These are phyloP conservation scores for Claviceps sp. DNA, from an alignment of 2,329 filamentous ascomycete genomes.

Conservation along the genomic window DNA sequence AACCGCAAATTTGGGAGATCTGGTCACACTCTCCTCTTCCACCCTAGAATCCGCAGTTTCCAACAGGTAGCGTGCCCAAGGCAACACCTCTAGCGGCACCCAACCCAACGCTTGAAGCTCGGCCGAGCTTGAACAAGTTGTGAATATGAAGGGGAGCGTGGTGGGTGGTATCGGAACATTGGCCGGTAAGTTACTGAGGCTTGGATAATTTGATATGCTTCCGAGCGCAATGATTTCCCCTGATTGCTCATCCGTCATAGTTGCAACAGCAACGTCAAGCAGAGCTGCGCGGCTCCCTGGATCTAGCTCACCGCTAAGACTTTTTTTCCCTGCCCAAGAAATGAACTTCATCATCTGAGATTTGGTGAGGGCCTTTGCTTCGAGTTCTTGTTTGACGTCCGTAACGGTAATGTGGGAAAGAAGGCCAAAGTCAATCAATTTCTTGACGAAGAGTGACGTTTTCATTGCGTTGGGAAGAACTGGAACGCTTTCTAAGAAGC, in stretches of 20 bases:
- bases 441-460: conserved; percentile 61
- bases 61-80: conserved; percentile 77
- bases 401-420: conserved; percentile 77
- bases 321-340: conserved; percentile 66
- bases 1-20: conserved; percentile 58
- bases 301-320: conserved; percentile 60
- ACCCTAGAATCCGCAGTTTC: conserved; percentile 46
- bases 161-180: conserved; percentile 66
- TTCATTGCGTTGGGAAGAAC: conserved; percentile 68
- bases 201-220: conserved; percentile 62
- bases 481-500: conserved; percentile 80
- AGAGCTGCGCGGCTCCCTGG: conserved; percentile 51
- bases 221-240: conserved; percentile 67
- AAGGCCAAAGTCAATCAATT: conserved; percentile 71
- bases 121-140: conserved; percentile 48
- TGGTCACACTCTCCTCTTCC: conserved; percentile 56
- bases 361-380: conserved; percentile 66
- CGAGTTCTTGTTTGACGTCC: conserved; percentile 75
- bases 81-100: conserved; percentile 69
- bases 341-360: conserved; percentile 73
- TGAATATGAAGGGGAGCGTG: conserved; percentile 77
- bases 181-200: conserved; percentile 65
- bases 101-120: conserved; percentile 76
- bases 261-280: conserved; percentile 68
- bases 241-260: conserved; percentile 45